A percentile compares a stretch with the other conserved stretches of the same genome.
Evolutionary conservation across 1,139 yeast genomes (phyloP).

Genomic region (Insectozyma bohioensis): DNA sequence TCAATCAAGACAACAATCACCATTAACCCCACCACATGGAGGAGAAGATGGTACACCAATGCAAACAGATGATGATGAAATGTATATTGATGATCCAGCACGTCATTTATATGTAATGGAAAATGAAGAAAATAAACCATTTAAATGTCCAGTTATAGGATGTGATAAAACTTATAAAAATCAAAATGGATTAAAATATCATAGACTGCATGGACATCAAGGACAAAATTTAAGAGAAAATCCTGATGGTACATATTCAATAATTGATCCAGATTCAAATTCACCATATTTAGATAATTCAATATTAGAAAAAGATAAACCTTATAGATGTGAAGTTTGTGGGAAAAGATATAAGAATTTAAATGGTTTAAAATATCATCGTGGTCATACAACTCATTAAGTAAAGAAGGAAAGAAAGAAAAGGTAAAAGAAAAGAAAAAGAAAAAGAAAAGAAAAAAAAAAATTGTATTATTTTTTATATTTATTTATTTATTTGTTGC

Average conservation of each 20-base stretch:
- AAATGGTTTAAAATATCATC: conserved; percentile 93
- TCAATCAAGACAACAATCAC: conserved; percentile 18
- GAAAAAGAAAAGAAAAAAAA: conserved; percentile 1
- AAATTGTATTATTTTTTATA: not conserved
- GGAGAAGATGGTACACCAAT: conserved; percentile 23
- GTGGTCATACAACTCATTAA: conserved; percentile 96
- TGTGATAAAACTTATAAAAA: conserved; percentile 97
- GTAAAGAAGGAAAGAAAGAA: conserved; percentile 1
- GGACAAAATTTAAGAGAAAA: conserved; percentile 89
- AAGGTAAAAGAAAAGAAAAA: conserved; percentile 1
- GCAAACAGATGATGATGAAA: conserved; percentile 48
- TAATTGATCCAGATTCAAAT: conserved; percentile 90
- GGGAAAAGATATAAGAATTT: conserved; percentile 95
- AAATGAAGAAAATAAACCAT: conserved; percentile 90
- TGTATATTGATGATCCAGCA: conserved; percentile 89
- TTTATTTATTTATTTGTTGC: conserved; percentile 4
- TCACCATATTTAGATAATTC: conserved; percentile 90
- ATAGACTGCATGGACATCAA: conserved; percentile 94
- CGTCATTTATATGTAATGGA: conserved; percentile 91
- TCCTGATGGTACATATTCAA: conserved; percentile 89
- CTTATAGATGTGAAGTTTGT: conserved; percentile 96
- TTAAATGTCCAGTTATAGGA: conserved; percentile 96
- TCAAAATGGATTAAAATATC: conserved; percentile 96
- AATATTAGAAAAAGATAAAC: conserved; percentile 96
- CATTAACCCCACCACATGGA: conserved; percentile 16